A percentile compares a stretch with the other conserved stretches of the same genome.
Evolutionary conservation across 495 filamentous ascomycete species (phyloP).

Genomic region (Aspergillus panamensis): DNA sequence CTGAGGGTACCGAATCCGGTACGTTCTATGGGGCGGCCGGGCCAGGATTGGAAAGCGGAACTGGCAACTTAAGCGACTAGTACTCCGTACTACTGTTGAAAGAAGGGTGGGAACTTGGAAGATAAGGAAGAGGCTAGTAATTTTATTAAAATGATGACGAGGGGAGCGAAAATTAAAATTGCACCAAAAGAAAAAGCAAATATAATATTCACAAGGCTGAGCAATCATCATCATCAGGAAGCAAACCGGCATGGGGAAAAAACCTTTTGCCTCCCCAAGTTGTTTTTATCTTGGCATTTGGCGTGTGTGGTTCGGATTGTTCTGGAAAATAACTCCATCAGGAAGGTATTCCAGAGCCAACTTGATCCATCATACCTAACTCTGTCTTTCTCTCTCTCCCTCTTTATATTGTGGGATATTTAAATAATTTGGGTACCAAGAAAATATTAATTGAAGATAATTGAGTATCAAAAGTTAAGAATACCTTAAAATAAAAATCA

Average conservation of each 20-base stretch:
- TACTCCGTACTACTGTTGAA: too few relatives aligned
- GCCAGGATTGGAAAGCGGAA: too few relatives aligned
- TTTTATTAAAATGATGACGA: neutral
- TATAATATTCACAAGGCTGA: constrained; percentile 8
- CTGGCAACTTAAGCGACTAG: too few relatives aligned
- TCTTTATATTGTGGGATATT: too few relatives aligned
- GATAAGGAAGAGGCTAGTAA: neutral
- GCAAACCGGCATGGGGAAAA: neutral
- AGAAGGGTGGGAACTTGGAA: neutral
- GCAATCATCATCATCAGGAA: neutral
- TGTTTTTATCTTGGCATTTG: neutral
- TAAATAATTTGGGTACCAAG: neutral
- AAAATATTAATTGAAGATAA: neutral
- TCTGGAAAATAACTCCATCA: neutral
- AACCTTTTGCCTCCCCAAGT: neutral
- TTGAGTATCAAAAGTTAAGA: neutral
- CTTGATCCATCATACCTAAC: too few relatives aligned
- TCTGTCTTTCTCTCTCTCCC: too few relatives aligned
- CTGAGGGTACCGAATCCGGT: too few relatives aligned
- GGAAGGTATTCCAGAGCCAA: neutral
- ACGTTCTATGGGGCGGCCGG: too few relatives aligned
- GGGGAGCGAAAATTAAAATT: too few relatives aligned
- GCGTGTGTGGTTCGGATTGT: neutral
- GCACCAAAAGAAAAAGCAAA: neutral
- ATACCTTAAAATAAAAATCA: neutral